Percentiles rank a stretch among this genome's conserved stretches.
phyloP scores from a whole-genome alignment of 768 basidiomycete genomes.

The Lactifluus piperatus region DNA sequence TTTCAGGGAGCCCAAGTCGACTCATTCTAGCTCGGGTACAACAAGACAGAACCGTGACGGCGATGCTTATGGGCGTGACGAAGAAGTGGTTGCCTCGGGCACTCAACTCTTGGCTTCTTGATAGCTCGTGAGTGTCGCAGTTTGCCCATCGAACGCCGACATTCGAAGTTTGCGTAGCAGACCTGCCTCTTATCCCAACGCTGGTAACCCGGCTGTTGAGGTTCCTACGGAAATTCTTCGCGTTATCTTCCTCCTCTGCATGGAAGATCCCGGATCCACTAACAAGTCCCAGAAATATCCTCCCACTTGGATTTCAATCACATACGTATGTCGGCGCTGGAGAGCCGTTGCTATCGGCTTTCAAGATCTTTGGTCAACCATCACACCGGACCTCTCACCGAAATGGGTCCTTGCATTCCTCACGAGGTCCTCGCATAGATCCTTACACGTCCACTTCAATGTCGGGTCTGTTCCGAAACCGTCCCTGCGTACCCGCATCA shows the following conservation, averaged over 20 bases:
- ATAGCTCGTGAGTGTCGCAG: background rate
- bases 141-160: too few species aligned
- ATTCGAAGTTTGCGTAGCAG: background rate
- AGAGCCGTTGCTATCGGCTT: background rate
- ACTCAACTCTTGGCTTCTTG: background rate
- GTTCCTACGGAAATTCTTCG: conserved; percentile 1
- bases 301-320: background rate
- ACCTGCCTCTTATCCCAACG: background rate
- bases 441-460: background rate
- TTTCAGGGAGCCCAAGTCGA: background rate
- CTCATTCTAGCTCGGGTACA: background rate
- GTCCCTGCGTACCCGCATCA: background rate
- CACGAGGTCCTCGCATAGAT: background rate
- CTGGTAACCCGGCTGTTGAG: background rate
- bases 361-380: background rate
- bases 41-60: background rate
- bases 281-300: background rate
- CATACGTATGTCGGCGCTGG: conserved; percentile 5
- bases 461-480: background rate
- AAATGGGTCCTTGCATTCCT: background rate
- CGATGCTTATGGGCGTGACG: background rate
- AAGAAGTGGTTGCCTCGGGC: background rate
- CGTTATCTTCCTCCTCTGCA: background rate
- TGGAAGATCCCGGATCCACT: background rate
- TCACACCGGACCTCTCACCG: background rate